Base-by-base conservation (phyloP, 805 yeast species). In the Yarrowia porcina region DNA sequence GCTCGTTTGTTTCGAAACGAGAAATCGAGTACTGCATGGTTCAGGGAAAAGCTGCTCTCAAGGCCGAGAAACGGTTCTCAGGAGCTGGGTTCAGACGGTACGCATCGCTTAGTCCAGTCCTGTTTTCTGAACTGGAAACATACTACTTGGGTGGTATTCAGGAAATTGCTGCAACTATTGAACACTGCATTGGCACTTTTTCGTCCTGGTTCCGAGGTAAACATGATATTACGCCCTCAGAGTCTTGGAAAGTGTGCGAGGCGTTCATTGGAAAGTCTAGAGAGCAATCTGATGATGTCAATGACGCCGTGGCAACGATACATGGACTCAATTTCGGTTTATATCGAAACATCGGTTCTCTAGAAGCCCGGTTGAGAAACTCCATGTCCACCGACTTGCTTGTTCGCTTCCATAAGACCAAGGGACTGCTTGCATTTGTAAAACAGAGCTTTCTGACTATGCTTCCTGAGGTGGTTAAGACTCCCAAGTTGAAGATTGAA, bases 71-170 rank as follows among this genome's bases (percentile, higher is more conserved):
- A 1, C 64, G 65, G 12, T 67, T 74, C 3, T 73, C 78, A 1
- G 65, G 61, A 4, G 67, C 71, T 1, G 77, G 71, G 38, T 75
- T 68, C 50, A 56, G 67, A 2, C 67, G 71, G 7, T 76, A 69
- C 45, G 76, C 79, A 0, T 66, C 71, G 11, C 69, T 73, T 32
- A 81, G 85, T 0, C 86, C 87, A 0, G 65, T 80, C 9, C 67
- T 81, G 18, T 74, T 74, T 30, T 77, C 75, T 18, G 65, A 75
- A 1, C 63, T 83, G 17, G 83, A 82, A 41, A 73, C 72, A 25
- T 84, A 84, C 64, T 81, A 72, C 61, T 74, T 79, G 45, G 88
- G 88, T 1, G 88, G 88, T 0, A 57, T 82, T 10, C 74, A 76
- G 30, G 86, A 83, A 47, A 77, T 83, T 62, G 70, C 76, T 1